Base-by-base conservation (phyloP, 441 rosid species). In the Gossypium gossypioides region DNA sequence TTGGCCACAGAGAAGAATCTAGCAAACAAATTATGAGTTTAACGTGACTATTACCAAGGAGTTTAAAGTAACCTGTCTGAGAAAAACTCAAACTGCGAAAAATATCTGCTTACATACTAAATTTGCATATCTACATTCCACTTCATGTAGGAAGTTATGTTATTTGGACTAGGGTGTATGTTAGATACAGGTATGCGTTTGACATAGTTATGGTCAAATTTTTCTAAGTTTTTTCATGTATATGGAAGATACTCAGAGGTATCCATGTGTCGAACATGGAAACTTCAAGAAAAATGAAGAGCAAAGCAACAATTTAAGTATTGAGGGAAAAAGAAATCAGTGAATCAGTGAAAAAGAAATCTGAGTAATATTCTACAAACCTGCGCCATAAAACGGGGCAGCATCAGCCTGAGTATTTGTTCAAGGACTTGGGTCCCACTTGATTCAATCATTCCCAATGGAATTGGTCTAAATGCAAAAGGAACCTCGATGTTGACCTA, bases 381-480 rank as follows among this genome's bases (percentile, higher is more conserved):
- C 96, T 94, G 93, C 32, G 90, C 85, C 91, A 90, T 87, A 76
- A 94, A 90, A 73, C 96, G 95, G 0, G 98, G 97, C 75, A 94
- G 90, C 96, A 90, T 91, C 48, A 91, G 81, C 70, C 78, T 83
- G 64, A 93, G 89, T 78, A 90, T 86, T 74, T 93, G 98, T 27
- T 86, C 87, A 56, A 93, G 96, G 75, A 93, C 84, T 78, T 84
- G 91, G 22, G 90, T 79, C 78, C 98, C 98, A 32, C 90, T 86
- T 56, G 93, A 82, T 74, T 93, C 97, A 74, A 93, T 81, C 12
- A 89, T 89, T 79, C 80, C 84, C 64, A 82, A 84, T 2, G 96
- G 97, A 80, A 93, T 77, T 22, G 84, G 84, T 77, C 81, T 81
- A 83, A 93, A 88, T 15, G 95, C 90, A 78, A 84, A 82, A 75